Conservation (phyloP, 169 alveolate genomes). For the Plasmodium sp. region DNA sequence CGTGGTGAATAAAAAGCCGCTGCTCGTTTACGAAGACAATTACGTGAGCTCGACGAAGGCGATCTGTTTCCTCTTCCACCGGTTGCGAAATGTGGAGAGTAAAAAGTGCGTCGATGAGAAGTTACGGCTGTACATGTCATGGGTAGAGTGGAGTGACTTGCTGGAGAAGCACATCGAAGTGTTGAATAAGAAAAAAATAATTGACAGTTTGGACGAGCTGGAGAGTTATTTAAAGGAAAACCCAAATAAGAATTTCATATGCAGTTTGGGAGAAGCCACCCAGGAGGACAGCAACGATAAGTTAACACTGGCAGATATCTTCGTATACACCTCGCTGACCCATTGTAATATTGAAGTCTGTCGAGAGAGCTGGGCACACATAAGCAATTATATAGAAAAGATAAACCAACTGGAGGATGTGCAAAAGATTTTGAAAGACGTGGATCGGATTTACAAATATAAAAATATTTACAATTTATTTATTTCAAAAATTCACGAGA, state of each 20-base stretch:
- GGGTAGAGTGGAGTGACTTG: slow-evolving; percentile 72
- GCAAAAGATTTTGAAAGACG: slow-evolving; percentile 29
- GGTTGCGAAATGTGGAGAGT: slow-evolving; percentile 27
- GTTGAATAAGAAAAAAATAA: slow-evolving; percentile 38
- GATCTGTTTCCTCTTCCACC: slow-evolving; percentile 69
- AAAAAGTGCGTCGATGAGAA: slow-evolving; percentile 19
- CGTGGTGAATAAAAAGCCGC: slow-evolving; percentile 38
- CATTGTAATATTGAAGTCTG: slow-evolving; percentile 43
- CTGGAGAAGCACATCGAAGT: slow-evolving; percentile 35
- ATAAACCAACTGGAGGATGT: slow-evolving; percentile 36
- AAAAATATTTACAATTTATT: slow-evolving; percentile 56
- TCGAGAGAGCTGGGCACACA: slow-evolving; percentile 57
- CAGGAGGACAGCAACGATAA: neutral
- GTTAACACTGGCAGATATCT: slow-evolving; percentile 43
- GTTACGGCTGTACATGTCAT: slow-evolving; percentile 24
- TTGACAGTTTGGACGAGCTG: slow-evolving; percentile 62
- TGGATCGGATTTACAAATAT: slow-evolving; percentile 35
- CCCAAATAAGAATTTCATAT: slow-evolving; percentile 16
- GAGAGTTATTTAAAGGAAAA: slow-evolving; percentile 33
- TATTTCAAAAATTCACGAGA: slow-evolving; percentile 37
- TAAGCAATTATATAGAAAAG: slow-evolving; percentile 30
- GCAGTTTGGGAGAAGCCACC: neutral
- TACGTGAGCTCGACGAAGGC: slow-evolving; percentile 66
- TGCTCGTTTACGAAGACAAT: slow-evolving; percentile 31
- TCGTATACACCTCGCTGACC: slow-evolving; percentile 38